Evolutionary conservation across 164 flowering plant species (phyloP), one percentile per base, ranked within the genome.

Genomic region (Tetracentron sinense): DNA sequence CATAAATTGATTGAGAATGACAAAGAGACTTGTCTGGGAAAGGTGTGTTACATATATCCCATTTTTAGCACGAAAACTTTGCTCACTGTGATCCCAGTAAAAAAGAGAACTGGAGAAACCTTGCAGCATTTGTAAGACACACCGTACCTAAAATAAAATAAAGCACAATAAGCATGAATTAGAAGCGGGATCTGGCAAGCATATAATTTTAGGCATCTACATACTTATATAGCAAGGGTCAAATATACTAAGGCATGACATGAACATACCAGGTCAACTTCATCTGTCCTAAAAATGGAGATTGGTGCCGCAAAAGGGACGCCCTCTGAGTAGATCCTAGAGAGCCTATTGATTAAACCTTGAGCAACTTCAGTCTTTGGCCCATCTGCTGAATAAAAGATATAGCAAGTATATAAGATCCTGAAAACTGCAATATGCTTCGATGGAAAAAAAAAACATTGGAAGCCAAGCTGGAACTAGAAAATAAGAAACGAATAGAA

Each of bases 51-150:
- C 74, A 70, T 83, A 78, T 7, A 84, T 73, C 66, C 90, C 95
- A 60, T 15, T 58, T 67, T 78, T 80, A 53, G 66, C 74, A 59
- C 59, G 47, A 71, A 79, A 94, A 31, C 61, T 62, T 61, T 60
- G 73, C 0, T 33, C 78, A 22, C 16, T 56, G 0, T 69, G 56
- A 61, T 91, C 88, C 99, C 99, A 91, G 52, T 66, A 71, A 48
- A 94, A 85, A 19, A 86, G 42, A 30, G 88, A 71, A 78, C 89
- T 77, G 2, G 93, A 78, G 21, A 78, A 75, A 22, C 99, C 99
- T 76, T 94, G 99, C 47, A 91, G 60, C 76, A 89, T 83, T 63
- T 79, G 85, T 29, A 94, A 62, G 46, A 94, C 79, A 68, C 87
- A 82, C 23, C 76, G 76, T 16, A 90, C 98, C 98, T 89, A 63